phyloP scores from a whole-genome alignment of 2,329 filamentous ascomycete genomes.

The Apiospora arundinis region DNA sequence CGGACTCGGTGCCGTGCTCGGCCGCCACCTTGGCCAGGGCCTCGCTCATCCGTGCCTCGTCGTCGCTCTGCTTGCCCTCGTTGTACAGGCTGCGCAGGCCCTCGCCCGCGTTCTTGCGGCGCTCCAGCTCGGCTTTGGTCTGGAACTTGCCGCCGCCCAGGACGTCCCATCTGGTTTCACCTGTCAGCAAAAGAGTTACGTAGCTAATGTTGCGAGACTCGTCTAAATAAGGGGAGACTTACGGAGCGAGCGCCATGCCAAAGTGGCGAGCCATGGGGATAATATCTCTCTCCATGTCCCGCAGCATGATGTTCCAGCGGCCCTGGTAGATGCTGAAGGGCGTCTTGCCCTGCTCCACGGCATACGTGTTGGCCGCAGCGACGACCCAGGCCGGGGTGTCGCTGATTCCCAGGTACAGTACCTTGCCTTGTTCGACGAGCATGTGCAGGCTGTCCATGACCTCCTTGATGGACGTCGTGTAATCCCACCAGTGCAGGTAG shows the following conservation, averaged over 20 bases:
- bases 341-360: constrained; percentile 41
- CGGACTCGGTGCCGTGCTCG: constrained; percentile 56
- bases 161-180: constrained; percentile 55
- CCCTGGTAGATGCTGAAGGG: constrained; percentile 49
- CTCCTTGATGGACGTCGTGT: constrained; percentile 48
- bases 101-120: constrained; percentile 43
- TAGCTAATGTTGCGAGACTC: too few relatives aligned
- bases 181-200: neutral
- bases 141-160: constrained; percentile 57
- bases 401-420: constrained; percentile 49
- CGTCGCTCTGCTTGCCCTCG: constrained; percentile 47
- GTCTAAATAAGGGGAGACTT: neutral
- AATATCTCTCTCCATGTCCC: constrained; percentile 49
- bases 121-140: constrained; percentile 40
- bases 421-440: constrained; percentile 48
- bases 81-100: constrained; percentile 41
- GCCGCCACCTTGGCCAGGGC: constrained; percentile 65
- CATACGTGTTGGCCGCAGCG: constrained; percentile 46
- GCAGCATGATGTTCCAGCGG: constrained; percentile 42
- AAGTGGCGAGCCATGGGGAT: constrained; percentile 49
- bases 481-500: constrained; percentile 54
- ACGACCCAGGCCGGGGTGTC: constrained; percentile 50
- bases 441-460: constrained; percentile 50
- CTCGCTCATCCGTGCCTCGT: constrained; percentile 59
- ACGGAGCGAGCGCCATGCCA: constrained; percentile 59